phyloP scores from a whole-genome alignment of 257 asterid species.

The Solanum ossicruentum region DNA sequence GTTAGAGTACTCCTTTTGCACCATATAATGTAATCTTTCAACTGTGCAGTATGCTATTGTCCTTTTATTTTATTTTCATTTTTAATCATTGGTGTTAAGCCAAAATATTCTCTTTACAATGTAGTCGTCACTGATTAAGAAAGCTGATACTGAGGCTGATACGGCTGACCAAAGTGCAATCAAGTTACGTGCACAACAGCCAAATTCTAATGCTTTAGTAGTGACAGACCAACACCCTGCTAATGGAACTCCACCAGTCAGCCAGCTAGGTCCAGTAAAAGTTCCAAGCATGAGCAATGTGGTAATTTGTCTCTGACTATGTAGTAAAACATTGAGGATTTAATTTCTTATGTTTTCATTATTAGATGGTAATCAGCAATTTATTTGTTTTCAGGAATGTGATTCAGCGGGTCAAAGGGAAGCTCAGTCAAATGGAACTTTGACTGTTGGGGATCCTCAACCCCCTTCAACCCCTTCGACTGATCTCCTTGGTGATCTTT shows the following conservation, averaged over 20 bases:
- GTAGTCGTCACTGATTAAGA: constrained; percentile 70
- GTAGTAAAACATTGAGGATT: not conserved
- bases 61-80: not conserved
- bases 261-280: constrained; percentile 77
- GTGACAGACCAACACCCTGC: constrained; percentile 64
- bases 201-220: constrained; percentile 73
- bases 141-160: constrained; percentile 87
- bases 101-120: constrained; percentile 8
- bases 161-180: constrained; percentile 97
- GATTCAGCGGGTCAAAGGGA: constrained; percentile 33
- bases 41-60: not conserved
- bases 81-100: not conserved
- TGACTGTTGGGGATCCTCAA: constrained; percentile 69
- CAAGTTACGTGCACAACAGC: constrained; percentile 85
- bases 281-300: constrained; percentile 40
- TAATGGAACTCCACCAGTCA: constrained; percentile 50
- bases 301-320: constrained; percentile 38
- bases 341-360: not conserved
- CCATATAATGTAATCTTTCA: not conserved
- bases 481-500: constrained; percentile 83
- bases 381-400: constrained; percentile 34
- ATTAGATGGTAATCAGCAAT: not conserved
- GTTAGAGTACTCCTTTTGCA: not conserved
- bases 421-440: constrained; percentile 56
- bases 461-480: constrained; percentile 51